A percentile compares a stretch with the other conserved stretches of the same genome.
phyloP scores from a whole-genome alignment of 140 eudicot species.

The Senecio squalidus region DNA sequence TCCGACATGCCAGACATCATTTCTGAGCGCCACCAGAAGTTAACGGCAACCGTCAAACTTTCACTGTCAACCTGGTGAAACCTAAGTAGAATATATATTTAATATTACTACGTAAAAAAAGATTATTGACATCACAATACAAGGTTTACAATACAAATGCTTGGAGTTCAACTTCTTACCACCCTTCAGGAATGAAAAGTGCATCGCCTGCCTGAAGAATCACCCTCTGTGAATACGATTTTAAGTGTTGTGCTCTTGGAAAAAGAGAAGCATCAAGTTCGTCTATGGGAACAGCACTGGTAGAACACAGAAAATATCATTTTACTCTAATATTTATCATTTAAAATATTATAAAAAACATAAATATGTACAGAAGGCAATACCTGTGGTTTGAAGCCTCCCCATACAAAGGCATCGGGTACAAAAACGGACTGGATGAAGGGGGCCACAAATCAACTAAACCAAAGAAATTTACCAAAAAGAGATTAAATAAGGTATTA shows the following conservation, averaged over 20 bases:
- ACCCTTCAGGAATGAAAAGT: conserved; percentile 94
- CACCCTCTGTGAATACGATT: conserved; percentile 59
- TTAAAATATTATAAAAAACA: neutral
- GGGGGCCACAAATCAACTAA: conserved; percentile 97
- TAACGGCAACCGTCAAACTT: conserved; percentile 73
- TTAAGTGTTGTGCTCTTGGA: conserved; percentile 57
- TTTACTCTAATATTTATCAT: too few species aligned
- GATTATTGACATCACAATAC: too few species aligned
- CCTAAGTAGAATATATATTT: conserved; percentile 37
- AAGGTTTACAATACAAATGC: neutral
- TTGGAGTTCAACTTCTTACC: conserved; percentile 38
- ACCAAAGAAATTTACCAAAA: conserved; percentile 12
- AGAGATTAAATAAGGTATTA: conserved; percentile 7
- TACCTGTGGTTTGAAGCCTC: conserved; percentile 98
- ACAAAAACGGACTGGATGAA: conserved; percentile 67
- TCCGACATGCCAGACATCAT: conserved; percentile 70
- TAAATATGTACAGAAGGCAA: conserved; percentile 8
- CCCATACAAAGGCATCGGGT: conserved; percentile 86
- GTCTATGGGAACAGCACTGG: conserved; percentile 64
- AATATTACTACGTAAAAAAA: too few species aligned
- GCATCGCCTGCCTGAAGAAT: conserved; percentile 86
- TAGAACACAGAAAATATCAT: conserved; percentile 14
- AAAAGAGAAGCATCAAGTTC: conserved; percentile 47
- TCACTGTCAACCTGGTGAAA: conserved; percentile 98
- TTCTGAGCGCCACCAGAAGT: conserved; percentile 92